Evolutionary conservation across 2,329 filamentous ascomycete genomes (phyloP).

Genomic region (Alternaria metachromatica): DNA sequence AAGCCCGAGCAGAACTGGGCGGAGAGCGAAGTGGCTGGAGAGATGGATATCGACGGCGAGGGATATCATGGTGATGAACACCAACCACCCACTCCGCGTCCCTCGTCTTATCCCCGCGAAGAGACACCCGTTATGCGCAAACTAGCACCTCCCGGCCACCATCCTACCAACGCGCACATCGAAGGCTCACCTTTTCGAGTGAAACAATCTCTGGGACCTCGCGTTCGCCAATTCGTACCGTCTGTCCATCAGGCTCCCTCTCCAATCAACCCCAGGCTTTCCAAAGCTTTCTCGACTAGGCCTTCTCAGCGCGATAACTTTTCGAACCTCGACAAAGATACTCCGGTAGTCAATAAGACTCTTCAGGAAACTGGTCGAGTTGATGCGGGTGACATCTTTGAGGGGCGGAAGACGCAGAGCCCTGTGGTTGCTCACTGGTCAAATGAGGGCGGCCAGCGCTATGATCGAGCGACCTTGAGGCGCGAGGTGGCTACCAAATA

Average conservation of each 20-base stretch:
- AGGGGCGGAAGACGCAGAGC: neutral
- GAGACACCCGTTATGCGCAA: neutral
- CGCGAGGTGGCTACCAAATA: neutral
- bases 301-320: neutral
- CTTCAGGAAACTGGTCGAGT: neutral
- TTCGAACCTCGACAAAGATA: neutral
- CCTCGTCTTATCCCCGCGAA: fast-evolving
- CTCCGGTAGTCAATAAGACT: neutral
- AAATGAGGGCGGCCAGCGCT: neutral
- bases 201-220: neutral
- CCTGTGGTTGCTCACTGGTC: neutral
- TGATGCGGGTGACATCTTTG: neutral
- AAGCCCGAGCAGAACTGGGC: neutral
- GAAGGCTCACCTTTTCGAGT: neutral
- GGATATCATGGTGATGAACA: no score
- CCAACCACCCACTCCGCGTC: neutral
- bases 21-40: neutral
- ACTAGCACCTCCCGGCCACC: neutral
- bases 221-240: neutral
- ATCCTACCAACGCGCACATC: neutral
- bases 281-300: neutral
- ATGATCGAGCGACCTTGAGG: neutral
- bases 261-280: neutral
- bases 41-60: neutral
- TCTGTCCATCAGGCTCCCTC: neutral